These are phyloP conservation scores for Diaporthe sp. DNA, from an alignment of 2,329 filamentous ascomycete genomes.

Conservation along the genomic window DNA sequence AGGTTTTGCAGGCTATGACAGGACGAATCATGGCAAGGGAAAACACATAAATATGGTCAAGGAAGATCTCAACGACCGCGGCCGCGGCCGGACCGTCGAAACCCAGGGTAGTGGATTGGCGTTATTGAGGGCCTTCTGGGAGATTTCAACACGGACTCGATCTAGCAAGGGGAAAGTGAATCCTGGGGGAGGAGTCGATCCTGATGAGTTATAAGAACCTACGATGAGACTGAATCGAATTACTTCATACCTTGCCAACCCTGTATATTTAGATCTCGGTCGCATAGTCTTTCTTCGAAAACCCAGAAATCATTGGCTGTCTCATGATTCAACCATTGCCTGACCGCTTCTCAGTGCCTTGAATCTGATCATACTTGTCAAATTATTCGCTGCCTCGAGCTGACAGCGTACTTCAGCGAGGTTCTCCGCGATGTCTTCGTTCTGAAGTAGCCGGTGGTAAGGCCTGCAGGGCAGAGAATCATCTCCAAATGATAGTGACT, in stretches of 20 bases:
- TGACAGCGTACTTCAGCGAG: no score
- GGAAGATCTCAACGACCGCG: conserved; percentile 39
- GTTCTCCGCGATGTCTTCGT: not conserved
- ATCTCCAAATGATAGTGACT: not conserved
- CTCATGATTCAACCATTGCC: no score
- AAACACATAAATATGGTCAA: not conserved
- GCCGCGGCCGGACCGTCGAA: conserved; percentile 41
- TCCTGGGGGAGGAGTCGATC: not conserved
- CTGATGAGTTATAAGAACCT: conserved; percentile 28
- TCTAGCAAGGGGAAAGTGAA: not conserved
- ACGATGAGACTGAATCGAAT: not conserved
- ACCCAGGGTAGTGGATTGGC: conserved; percentile 41
- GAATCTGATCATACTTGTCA: not conserved
- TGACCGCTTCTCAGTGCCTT: not conserved
- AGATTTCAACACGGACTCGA: conserved; percentile 34
- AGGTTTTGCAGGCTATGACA: not conserved
- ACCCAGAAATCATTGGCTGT: not conserved
- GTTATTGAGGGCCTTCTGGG: conserved; percentile 39
- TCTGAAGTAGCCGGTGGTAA: no score
- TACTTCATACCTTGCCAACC: not conserved
- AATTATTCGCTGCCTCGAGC: not conserved
- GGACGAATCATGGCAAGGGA: not conserved
- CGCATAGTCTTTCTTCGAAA: not conserved
- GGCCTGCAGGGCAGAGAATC: not conserved
- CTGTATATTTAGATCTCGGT: not conserved